Conservation (phyloP, 768 basidiomycete genomes). For the Tylopilus felleus region DNA sequence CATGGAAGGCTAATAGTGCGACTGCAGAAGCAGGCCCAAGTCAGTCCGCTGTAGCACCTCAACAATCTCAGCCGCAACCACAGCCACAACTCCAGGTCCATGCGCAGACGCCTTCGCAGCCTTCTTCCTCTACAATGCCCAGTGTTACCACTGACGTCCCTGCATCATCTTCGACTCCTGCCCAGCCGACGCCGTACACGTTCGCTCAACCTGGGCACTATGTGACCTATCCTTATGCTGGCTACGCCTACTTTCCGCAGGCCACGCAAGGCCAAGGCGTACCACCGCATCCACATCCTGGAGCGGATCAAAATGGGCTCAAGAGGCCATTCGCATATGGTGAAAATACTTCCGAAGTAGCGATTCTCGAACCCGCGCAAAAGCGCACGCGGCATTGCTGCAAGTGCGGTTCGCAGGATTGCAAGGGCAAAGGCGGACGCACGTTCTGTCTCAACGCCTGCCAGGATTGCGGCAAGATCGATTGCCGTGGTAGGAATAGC, state of each 20-base stretch:
- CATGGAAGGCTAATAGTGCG: conserved; percentile 60
- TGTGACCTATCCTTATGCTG: conserved; percentile 35
- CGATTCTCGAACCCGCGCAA: conserved; percentile 36
- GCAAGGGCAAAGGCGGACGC: conserved; percentile 80
- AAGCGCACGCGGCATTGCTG: conserved; percentile 78
- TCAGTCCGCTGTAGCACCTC: conserved; percentile 18
- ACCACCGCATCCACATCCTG: conserved; percentile 24
- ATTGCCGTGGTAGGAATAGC: conserved; percentile 75
- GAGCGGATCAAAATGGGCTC: conserved; percentile 24
- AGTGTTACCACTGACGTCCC: conserved; percentile 18
- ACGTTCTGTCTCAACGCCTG: conserved; percentile 70
- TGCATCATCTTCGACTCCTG: conserved; percentile 17
- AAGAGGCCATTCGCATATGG: conserved; percentile 31
- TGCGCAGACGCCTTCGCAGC: conserved; percentile 15
- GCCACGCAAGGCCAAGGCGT: conserved; percentile 21
- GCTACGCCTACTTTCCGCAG: conserved; percentile 31
- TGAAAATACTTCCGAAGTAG: conserved; percentile 23
- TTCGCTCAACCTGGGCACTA: conserved; percentile 33
- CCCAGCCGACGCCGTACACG: conserved; percentile 29
- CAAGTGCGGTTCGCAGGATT: conserved; percentile 78
- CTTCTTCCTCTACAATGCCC: conserved; percentile 21
- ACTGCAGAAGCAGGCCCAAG: conserved; percentile 31
- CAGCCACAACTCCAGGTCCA: conserved; percentile 19
- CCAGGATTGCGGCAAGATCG: conserved; percentile 79
- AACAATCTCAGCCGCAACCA: conserved; percentile 24